Conservation (phyloP, 352 stramenopile genomes). For the Phytopythium aichiense region DNA sequence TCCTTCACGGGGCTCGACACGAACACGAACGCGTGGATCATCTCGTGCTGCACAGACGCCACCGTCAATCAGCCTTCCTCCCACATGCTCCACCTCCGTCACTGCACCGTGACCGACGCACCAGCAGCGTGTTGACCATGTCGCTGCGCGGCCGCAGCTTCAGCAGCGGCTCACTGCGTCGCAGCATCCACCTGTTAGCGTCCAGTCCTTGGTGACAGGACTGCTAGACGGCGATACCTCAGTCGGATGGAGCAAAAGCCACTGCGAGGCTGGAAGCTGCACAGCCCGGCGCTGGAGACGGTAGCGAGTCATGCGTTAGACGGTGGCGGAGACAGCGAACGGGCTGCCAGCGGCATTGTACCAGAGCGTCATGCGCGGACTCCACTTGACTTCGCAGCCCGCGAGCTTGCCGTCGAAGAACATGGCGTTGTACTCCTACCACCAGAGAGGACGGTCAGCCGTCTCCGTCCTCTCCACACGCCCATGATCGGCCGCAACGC, state of each 20-base stretch:
- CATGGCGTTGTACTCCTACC: constrained; percentile 75
- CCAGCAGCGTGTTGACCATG: constrained; percentile 84
- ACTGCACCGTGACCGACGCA: constrained; percentile 8
- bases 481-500: background rate
- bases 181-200: background rate
- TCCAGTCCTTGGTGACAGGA: too few relatives aligned
- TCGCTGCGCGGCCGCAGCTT: constrained; percentile 78
- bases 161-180: constrained; percentile 68
- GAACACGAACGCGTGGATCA: constrained; percentile 90
- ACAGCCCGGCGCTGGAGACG: constrained; percentile 61
- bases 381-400: constrained; percentile 87
- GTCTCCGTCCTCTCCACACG: background rate
- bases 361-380: constrained; percentile 88
- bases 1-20: constrained; percentile 72
- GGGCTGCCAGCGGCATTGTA: constrained; percentile 9
- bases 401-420: constrained; percentile 80
- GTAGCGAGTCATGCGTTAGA: background rate
- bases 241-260: constrained; percentile 85
- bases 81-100: too few relatives aligned
- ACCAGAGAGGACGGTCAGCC: background rate
- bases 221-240: constrained; percentile 27
- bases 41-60: constrained; percentile 61
- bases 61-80: background rate
- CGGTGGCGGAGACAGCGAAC: background rate
- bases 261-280: constrained; percentile 63